A percentile compares a stretch with the other conserved stretches of the same genome.
These are phyloP conservation scores for Eleusine indica DNA, from an alignment of 176 grass and related monocot genomes.

Conservation along the genomic window DNA sequence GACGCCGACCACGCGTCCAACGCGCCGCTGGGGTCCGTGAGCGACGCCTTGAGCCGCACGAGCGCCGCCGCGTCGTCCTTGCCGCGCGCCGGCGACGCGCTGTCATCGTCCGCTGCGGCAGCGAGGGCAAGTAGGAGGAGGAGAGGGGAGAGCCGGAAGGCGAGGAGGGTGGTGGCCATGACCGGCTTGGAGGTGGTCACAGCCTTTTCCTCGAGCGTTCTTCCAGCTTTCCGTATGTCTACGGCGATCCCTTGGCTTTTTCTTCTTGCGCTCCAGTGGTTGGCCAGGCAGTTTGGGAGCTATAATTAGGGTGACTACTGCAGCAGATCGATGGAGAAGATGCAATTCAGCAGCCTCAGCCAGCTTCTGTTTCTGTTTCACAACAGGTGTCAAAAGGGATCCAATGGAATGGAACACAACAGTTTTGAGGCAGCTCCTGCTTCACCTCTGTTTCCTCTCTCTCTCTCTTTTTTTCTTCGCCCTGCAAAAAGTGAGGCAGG, in stretches of 20 bases:
- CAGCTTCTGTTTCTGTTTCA: background rate
- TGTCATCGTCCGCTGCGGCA: background rate
- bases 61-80: constrained; percentile 57
- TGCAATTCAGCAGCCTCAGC: background rate
- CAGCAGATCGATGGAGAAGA: constrained; percentile 27
- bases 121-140: background rate
- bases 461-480: background rate
- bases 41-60: constrained; percentile 57
- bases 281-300: constrained; percentile 8
- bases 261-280: constrained; percentile 49
- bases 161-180: constrained; percentile 56
- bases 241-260: constrained; percentile 29
- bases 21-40: constrained; percentile 37
- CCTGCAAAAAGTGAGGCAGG: constrained; percentile 5
- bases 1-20: constrained; percentile 39
- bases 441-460: background rate
- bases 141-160: constrained; percentile 49
- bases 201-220: constrained; percentile 51
- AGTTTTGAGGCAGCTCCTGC: background rate
- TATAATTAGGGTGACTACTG: constrained; percentile 41
- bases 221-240: constrained; percentile 43
- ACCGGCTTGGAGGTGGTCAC: constrained; percentile 41
- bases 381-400: background rate
- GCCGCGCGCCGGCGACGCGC: background rate
- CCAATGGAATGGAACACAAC: background rate